A percentile compares a stretch with the other conserved stretches of the same genome.
Conservation (phyloP, 73 alveolate species). For the Blepharisma stoltei region DNA sequence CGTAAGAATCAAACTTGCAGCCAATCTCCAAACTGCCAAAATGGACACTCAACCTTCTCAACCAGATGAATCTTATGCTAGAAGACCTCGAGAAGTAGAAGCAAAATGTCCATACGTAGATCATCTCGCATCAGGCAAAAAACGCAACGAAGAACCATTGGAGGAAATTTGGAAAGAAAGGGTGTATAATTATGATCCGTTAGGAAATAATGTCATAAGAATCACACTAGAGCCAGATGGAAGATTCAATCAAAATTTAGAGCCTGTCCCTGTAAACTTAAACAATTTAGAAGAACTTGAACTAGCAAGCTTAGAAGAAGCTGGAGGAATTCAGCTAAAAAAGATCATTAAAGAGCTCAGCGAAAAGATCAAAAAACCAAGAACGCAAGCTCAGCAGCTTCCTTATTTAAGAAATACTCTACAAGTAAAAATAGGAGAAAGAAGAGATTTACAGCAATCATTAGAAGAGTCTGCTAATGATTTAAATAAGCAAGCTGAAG, state of each 20-base stretch:
- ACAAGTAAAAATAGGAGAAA: not conserved
- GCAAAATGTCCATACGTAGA: not conserved
- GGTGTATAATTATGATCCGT: not conserved
- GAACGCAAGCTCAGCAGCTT: not conserved
- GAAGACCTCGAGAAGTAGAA: not conserved
- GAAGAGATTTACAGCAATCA: not conserved
- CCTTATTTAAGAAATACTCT: slow-evolving; percentile 7
- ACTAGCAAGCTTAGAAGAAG: not conserved
- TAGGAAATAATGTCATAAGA: not conserved
- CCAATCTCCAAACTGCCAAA: not conserved
- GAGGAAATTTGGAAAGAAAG: slow-evolving; percentile 4
- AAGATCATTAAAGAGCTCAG: not conserved
- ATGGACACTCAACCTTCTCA: not conserved
- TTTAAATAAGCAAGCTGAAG: not conserved
- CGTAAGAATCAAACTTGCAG: slow-evolving; percentile 15
- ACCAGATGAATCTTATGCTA: not conserved
- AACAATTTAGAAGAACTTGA: not conserved
- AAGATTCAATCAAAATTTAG: not conserved
- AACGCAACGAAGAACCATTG: not conserved
- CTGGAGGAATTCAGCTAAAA: slow-evolving; percentile 19
- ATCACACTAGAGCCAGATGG: slow-evolving; percentile 24
- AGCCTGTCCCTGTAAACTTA: not conserved
- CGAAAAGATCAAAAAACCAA: not conserved
- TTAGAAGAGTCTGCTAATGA: not conserved
- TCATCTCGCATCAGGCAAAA: not conserved